Base-by-base conservation (phyloP, 345 rosid species). In the Anastatica hierochuntica region DNA sequence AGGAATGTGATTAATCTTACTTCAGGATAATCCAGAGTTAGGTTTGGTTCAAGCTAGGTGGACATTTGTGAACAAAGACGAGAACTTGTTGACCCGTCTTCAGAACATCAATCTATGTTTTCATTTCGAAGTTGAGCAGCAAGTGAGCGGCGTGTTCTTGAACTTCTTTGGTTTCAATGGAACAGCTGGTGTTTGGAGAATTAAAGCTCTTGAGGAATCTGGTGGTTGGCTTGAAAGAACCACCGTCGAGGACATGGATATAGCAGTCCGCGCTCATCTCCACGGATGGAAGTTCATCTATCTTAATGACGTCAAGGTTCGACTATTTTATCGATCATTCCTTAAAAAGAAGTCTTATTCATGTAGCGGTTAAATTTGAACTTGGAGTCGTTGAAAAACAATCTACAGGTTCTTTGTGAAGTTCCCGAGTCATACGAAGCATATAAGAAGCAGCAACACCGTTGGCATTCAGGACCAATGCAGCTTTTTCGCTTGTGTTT, bases 381-480 rank as follows among this genome's bases (percentile, higher is more conserved):
- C n/a, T n/a, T n/a, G n/a, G n/a, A n/a, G n/a, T n/a, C n/a, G n/a
- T n/a, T n/a, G n/a, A n/a, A n/a, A n/a, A n/a, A n/a, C n/a, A n/a
- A 63, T 48, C 8, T 52, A 21, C 46, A 86, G 90, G 90, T 86
- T 53, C 80, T 77, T 44, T 89, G 97, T 69, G 97, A 89, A 63
- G 87, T 89, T 72, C 97, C 97, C 2, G 97, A 89, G 68, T 89
- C 95, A 7, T 89, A 89, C 57, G 97, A 81, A 59, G 97, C 97
- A 30, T 89, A 89, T 77, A 83, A 83, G 49, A 88, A 88, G 68
- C 97, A 88, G 78, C 97, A 88, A 51, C 76, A 88, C 49, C 92
- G 95, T 13, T 89, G 97, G 97, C 97, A 89, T 79, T 89, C 97
- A 1, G 97, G 97, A 67, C 97, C 97, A 7, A 89, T 89, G 97